Evolutionary conservation across 1,284 basidiomycete species (phyloP).

Genomic region (Mycena citricolor): DNA sequence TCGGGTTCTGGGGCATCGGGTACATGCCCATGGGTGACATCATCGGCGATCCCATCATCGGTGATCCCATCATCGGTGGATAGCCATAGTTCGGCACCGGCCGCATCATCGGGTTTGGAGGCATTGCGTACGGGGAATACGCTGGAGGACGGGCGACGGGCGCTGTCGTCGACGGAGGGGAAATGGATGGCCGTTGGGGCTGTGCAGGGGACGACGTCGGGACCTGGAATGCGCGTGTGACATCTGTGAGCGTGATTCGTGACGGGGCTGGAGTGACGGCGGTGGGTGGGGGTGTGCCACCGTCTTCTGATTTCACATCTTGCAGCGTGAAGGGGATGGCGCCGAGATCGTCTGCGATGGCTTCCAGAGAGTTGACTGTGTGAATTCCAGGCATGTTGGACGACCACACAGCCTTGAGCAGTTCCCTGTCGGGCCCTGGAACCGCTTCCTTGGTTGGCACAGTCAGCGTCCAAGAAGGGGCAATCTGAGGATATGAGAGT

Average conservation of each 20-base stretch:
- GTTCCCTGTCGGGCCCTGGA: constrained; percentile 72
- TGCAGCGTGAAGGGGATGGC: constrained; percentile 73
- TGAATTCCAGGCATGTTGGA: constrained; percentile 62
- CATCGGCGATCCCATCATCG: constrained; percentile 55
- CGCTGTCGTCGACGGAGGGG: constrained; percentile 47
- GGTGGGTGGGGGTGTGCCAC: constrained; percentile 72
- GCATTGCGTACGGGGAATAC: constrained; percentile 36
- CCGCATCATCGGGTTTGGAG: constrained; percentile 46
- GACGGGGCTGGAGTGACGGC: constrained; percentile 51
- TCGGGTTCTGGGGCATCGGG: not conserved
- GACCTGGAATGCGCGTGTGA: constrained; percentile 81
- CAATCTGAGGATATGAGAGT: constrained; percentile 41
- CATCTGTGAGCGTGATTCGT: constrained; percentile 76
- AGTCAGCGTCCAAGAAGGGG: constrained; percentile 55
- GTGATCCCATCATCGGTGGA: constrained; percentile 68
- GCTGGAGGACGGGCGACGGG: constrained; percentile 43
- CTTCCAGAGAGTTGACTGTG: constrained; percentile 74
- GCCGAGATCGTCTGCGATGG: constrained; percentile 75
- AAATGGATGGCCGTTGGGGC: constrained; percentile 46
- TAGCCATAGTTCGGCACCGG: constrained; percentile 61
- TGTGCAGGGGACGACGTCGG: constrained; percentile 53
- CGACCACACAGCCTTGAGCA: constrained; percentile 82
- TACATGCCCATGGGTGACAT: constrained; percentile 48
- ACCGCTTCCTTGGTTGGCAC: constrained; percentile 62
- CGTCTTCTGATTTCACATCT: constrained; percentile 80